Percentiles rank a stretch among this genome's conserved stretches.
Conservation (phyloP, 139 green algal genomes). For the Limnomonas spitsbergensis region DNA sequence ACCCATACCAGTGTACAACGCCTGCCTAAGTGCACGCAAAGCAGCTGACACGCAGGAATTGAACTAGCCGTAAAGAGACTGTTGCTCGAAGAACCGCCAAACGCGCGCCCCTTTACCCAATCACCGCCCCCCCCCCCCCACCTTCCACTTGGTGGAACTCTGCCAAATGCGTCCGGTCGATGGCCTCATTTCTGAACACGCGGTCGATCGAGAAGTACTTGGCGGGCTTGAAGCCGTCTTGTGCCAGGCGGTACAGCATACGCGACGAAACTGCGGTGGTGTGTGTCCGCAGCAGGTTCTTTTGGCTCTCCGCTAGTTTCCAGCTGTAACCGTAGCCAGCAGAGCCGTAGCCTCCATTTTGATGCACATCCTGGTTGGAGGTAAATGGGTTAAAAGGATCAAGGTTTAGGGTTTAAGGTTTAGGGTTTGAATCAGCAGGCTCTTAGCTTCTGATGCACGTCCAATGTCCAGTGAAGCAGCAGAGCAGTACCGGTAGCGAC, state of each 20-base stretch:
- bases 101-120: no score
- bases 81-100: no score
- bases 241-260: conserved; percentile 83
- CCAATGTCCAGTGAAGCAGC: neutral
- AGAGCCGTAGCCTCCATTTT: conserved; percentile 83
- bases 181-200: conserved; percentile 98
- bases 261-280: conserved; percentile 94
- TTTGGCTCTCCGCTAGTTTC: conserved; percentile 87
- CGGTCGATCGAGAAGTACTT: conserved; percentile 83
- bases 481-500: no score
- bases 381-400: neutral
- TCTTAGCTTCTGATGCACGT: neutral
- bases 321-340: conserved; percentile 89
- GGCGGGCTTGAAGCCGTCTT: conserved; percentile 46
- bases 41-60: no score
- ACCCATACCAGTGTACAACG: no score
- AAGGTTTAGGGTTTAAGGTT: no score
- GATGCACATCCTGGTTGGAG: conserved; percentile 58
- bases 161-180: conserved; percentile 96
- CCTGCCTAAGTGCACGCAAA: no score
- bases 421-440: neutral
- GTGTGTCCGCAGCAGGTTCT: conserved; percentile 98
- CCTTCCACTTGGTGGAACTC: conserved; percentile 97
- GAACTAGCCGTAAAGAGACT: no score
- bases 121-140: no score